These are phyloP conservation scores for Rhizoctonia solani DNA, from an alignment of 1,284 basidiomycete genomes.

Conservation along the genomic window DNA sequence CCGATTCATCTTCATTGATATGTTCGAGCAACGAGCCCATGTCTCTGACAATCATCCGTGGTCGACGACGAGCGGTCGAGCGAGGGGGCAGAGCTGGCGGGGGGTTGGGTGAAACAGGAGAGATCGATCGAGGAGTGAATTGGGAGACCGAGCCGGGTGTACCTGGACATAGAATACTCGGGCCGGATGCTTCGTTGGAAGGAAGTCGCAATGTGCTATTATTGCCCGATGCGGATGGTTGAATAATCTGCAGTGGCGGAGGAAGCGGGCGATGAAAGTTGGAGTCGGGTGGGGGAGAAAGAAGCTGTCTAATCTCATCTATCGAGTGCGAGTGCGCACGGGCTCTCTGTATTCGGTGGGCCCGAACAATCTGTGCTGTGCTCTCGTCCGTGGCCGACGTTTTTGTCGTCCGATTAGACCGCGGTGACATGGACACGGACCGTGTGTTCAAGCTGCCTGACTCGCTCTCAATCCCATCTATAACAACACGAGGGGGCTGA, in stretches of 20 bases:
- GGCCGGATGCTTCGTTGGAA: no score
- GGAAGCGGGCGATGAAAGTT: neutral
- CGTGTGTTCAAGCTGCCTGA: no score
- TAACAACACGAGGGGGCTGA: neutral
- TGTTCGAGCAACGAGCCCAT: slow-evolving; percentile 13
- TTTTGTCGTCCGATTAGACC: neutral
- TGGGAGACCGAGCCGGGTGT: neutral
- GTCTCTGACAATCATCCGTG: slow-evolving; percentile 18
- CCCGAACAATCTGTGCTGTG: slow-evolving; percentile 4
- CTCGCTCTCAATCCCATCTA: no score
- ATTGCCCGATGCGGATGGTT: no score
- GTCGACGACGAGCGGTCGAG: neutral
- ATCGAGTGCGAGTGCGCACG: slow-evolving; percentile 16
- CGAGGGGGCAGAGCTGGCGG: neutral
- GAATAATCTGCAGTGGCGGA: no score
- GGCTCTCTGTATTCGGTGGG: slow-evolving; percentile 13
- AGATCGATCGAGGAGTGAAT: neutral
- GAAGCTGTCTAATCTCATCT: slow-evolving; percentile 6
- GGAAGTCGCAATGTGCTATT: no score
- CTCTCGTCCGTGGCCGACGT: neutral
- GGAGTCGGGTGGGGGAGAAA: slow-evolving; percentile 17
- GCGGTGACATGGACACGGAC: slow-evolving; percentile 7
- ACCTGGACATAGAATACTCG: neutral
- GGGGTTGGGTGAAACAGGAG: neutral
- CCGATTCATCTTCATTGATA: slow-evolving; percentile 19